Evolutionary conservation across 495 filamentous ascomycete species (phyloP).

Genomic region (Penicillium silybi): DNA sequence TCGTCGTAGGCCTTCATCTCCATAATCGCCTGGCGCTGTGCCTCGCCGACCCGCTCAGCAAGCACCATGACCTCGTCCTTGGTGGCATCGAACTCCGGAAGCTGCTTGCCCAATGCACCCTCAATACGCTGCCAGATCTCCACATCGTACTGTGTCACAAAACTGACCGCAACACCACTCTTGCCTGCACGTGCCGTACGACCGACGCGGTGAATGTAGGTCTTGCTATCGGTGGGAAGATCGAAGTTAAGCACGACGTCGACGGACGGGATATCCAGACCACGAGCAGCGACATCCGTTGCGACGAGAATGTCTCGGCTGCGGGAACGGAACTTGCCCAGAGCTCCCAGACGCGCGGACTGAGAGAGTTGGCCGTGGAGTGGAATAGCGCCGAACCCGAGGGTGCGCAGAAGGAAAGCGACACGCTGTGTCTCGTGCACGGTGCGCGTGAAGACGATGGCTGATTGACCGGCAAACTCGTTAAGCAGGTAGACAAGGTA

Average conservation of each 20-base stretch:
- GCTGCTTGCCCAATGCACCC: constrained; percentile 69
- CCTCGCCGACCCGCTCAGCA: constrained; percentile 72
- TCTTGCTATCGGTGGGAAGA: constrained; percentile 77
- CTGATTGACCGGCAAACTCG: constrained; percentile 75
- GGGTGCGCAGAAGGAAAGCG: constrained; percentile 70
- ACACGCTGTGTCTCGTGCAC: constrained; percentile 86
- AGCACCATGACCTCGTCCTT: constrained; percentile 90
- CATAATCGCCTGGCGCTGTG: constrained; percentile 73
- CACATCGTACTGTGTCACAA: constrained; percentile 90
- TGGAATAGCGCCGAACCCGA: constrained; percentile 84
- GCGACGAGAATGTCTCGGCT: constrained; percentile 84
- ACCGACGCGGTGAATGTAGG: constrained; percentile 92
- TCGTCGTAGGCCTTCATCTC: constrained; percentile 85
- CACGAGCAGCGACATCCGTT: constrained; percentile 90
- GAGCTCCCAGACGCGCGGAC: constrained; percentile 72
- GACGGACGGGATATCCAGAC: constrained; percentile 91
- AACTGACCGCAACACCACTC: constrained; percentile 71
- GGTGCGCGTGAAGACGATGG: constrained; percentile 90
- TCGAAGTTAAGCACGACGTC: constrained; percentile 89
- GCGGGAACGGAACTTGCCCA: constrained; percentile 80
- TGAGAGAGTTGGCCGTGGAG: constrained; percentile 89
- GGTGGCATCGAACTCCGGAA: constrained; percentile 60
- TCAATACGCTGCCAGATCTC: constrained; percentile 87
- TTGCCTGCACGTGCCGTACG: constrained; percentile 90
- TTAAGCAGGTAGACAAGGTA: constrained; percentile 85